Percentiles rank a stretch among this genome's conserved stretches.
These are phyloP conservation scores for Talaromyces amestolkiae DNA, from an alignment of 2,329 filamentous ascomycete species.

Conservation along the genomic window DNA sequence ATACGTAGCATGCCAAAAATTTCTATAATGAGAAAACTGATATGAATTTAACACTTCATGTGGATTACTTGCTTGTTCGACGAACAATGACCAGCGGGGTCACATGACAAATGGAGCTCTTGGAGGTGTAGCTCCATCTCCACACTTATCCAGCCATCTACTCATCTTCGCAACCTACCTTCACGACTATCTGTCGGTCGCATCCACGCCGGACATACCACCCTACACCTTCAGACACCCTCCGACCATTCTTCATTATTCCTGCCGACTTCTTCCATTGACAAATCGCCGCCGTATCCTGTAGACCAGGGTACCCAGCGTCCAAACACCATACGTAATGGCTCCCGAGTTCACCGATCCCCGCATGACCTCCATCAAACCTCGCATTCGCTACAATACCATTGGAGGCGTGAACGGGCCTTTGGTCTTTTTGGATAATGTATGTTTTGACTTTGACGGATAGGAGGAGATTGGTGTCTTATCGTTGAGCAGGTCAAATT, in stretches of 20 bases:
- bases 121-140: constrained; percentile 2
- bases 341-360: constrained; percentile 41
- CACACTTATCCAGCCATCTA: not conserved
- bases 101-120: constrained; percentile 11
- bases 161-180: constrained; percentile 6
- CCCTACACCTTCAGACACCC: not conserved
- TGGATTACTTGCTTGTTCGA: not conserved
- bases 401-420: constrained; percentile 97
- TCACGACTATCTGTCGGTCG: not conserved
- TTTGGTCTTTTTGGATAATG: constrained; percentile 95
- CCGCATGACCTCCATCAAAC: constrained; percentile 57
- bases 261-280: not conserved
- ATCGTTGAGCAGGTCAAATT: constrained; percentile 71
- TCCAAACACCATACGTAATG: constrained; percentile 10
- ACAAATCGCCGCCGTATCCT: constrained; percentile 1
- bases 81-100: not conserved
- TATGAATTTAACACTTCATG: not conserved
- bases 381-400: constrained; percentile 91
- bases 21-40: not conserved
- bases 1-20: not conserved
- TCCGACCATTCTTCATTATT: not conserved
- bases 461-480: not conserved
- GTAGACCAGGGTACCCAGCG: constrained; percentile 3
- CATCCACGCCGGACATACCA: not conserved
- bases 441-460: constrained; percentile 47